Percentiles rank a stretch among this genome's conserved stretches.
These are phyloP conservation scores for Ceratocystiopsis minuta DNA, from an alignment of 2,329 filamentous ascomycete genomes.

Conservation along the genomic window DNA sequence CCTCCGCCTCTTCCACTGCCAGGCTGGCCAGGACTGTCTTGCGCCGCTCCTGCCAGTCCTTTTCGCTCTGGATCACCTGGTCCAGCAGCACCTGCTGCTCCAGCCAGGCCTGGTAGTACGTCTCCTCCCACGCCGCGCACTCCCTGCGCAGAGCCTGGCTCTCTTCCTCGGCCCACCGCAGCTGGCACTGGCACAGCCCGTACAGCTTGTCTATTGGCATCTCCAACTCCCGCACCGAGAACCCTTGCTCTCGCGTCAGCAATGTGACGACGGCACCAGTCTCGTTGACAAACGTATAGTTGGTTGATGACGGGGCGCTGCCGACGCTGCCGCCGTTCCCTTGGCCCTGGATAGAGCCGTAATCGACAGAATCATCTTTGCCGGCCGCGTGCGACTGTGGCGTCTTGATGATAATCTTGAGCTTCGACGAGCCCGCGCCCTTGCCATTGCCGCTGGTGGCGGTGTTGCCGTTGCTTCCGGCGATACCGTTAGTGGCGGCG, in stretches of 20 bases:
- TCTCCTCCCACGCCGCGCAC: constrained; percentile 46
- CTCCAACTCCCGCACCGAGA: constrained; percentile 45
- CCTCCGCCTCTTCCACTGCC: constrained; percentile 21
- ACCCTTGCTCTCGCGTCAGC: constrained; percentile 39
- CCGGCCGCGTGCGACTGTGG: constrained; percentile 38
- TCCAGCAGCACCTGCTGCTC: constrained; percentile 67
- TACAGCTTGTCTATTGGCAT: constrained; percentile 42
- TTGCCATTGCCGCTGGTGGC: constrained; percentile 16
- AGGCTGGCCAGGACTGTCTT: constrained; percentile 33
- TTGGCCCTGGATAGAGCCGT: constrained; percentile 12
- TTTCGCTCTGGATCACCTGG: constrained; percentile 49
- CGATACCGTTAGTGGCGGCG: neutral
- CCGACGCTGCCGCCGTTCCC: constrained; percentile 28
- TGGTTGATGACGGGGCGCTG: neutral
- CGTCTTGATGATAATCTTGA: constrained; percentile 47
- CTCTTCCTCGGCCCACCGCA: constrained; percentile 56
- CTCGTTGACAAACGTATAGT: constrained; percentile 24
- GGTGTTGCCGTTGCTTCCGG: neutral
- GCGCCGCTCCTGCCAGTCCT: constrained; percentile 43
- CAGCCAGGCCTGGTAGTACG: constrained; percentile 55
- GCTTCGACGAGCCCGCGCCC: constrained; percentile 25
- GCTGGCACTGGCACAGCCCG: constrained; percentile 50
- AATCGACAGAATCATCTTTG: constrained; percentile 31
- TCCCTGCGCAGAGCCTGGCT: constrained; percentile 44
- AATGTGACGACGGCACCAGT: constrained; percentile 25